phyloP scores from a whole-genome alignment of 1,139 yeast species.

The Suhomyces panamericanus region DNA sequence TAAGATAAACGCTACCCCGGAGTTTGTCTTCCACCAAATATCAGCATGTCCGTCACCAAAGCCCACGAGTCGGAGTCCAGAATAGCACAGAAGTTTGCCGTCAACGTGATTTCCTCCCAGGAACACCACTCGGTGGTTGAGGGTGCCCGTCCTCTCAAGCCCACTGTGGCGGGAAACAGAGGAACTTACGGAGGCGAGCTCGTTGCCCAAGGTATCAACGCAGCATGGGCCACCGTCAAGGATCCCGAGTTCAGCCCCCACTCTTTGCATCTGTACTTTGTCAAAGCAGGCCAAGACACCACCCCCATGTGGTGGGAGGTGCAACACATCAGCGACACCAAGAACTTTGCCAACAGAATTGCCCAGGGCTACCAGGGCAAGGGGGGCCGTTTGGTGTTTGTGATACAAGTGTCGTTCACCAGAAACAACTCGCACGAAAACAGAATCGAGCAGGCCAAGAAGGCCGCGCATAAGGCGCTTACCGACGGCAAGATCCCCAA shows the following conservation, averaged over 20 bases:
- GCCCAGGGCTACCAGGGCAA: conserved; percentile 37
- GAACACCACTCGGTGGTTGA: conserved; percentile 17
- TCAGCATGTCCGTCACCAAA: conserved; percentile 3
- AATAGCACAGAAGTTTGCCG: conserved; percentile 26
- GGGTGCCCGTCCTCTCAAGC: conserved; percentile 42
- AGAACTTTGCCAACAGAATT: conserved; percentile 37
- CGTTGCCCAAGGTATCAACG: conserved; percentile 34
- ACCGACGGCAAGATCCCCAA: conserved; percentile 9
- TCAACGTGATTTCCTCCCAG: conserved; percentile 15
- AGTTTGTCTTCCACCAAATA: no score
- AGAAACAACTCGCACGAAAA: conserved; percentile 26
- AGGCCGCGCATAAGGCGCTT: conserved; percentile 16
- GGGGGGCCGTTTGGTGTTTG: conserved; percentile 33
- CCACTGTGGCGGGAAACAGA: conserved; percentile 30
- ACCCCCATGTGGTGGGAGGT: conserved; percentile 40
- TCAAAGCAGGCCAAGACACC: conserved; percentile 37
- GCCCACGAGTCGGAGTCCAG: conserved; percentile 20
- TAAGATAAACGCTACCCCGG: no score
- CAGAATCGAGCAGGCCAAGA: conserved; percentile 13
- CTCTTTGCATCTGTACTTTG: conserved; percentile 42
- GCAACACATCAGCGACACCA: conserved; percentile 32
- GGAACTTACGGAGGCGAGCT: conserved; percentile 48
- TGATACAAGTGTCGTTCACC: conserved; percentile 38
- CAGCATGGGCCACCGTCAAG: conserved; percentile 39
- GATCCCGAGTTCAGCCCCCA: conserved; percentile 35